Percentiles rank a stretch among this genome's conserved stretches.
Conservation (phyloP, 768 basidiomycete species). For the Lactarius sp. region DNA sequence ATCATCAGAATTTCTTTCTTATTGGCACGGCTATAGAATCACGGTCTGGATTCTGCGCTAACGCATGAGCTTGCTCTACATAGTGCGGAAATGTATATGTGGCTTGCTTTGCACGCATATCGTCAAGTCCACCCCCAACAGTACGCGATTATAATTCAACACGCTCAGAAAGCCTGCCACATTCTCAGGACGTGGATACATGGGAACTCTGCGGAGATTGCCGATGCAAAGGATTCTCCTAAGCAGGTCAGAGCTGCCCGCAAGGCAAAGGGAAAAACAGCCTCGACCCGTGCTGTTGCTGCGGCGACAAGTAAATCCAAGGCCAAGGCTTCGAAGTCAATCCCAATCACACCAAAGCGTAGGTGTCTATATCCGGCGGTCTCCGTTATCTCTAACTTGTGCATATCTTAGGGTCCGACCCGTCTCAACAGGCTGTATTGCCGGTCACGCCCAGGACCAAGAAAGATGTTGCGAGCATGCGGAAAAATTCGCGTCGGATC, state of each 20-base stretch:
- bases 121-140: slow-evolving; percentile 43
- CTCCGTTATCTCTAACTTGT: neutral
- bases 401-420: slow-evolving; percentile 1
- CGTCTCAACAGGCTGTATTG: neutral
- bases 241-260: slow-evolving; percentile 15
- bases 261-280: slow-evolving; percentile 18
- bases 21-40: slow-evolving; percentile 27
- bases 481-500: slow-evolving; percentile 13
- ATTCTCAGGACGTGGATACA: slow-evolving; percentile 41
- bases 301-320: slow-evolving; percentile 17
- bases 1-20: neutral
- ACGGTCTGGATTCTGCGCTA: slow-evolving; percentile 31
- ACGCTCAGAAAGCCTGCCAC: slow-evolving; percentile 49
- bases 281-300: slow-evolving; percentile 22
- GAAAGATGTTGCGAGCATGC: neutral
- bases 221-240: slow-evolving; percentile 15
- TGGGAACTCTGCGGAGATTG: neutral
- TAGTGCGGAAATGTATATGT: slow-evolving; percentile 53
- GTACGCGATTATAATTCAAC: slow-evolving; percentile 42
- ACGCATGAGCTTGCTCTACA: slow-evolving; percentile 41
- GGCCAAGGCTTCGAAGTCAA: slow-evolving; percentile 4
- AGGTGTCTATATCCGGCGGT: neutral
- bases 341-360: slow-evolving; percentile 42
- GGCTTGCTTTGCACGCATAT: slow-evolving; percentile 69
- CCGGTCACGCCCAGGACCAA: neutral